These are phyloP conservation scores for Osmanthus fragrans DNA, from an alignment of 257 asterid species.

Conservation along the genomic window DNA sequence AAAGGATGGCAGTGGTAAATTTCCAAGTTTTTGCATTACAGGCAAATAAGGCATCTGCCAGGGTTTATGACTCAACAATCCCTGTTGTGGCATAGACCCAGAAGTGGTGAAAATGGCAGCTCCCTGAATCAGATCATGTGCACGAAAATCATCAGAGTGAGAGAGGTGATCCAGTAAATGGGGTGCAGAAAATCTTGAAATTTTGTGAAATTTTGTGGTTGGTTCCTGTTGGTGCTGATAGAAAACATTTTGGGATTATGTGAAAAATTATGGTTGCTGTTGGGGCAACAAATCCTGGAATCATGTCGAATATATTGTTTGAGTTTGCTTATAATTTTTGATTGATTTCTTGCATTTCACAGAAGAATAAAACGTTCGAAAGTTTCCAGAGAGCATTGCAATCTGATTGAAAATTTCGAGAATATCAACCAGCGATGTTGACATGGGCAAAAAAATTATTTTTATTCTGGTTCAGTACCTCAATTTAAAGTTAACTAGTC, in stretches of 20 bases:
- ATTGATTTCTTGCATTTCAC: not conserved
- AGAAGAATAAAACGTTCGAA: not conserved
- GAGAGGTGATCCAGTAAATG: not conserved
- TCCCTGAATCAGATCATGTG: not conserved
- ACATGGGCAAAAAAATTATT: no score
- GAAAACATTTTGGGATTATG: not conserved
- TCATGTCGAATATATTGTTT: not conserved
- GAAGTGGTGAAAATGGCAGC: not conserved
- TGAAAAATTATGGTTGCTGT: not conserved
- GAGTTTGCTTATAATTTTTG: not conserved
- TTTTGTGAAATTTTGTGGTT: not conserved
- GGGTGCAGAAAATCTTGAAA: not conserved
- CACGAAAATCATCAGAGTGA: not conserved
- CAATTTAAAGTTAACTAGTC: no score
- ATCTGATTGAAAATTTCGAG: no score
- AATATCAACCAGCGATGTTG: no score
- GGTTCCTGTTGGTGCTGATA: not conserved
- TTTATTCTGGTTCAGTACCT: no score
- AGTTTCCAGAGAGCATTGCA: not conserved
- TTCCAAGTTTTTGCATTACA: not conserved
- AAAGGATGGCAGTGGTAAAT: not conserved
- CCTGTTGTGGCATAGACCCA: constrained; percentile 32
- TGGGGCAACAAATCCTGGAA: not conserved
- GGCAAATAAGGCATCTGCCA: constrained; percentile 59
- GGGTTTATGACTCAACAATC: constrained; percentile 41